phyloP scores from a whole-genome alignment of 208 protist species.

The Acanthamoeba lenticulata region DNA sequence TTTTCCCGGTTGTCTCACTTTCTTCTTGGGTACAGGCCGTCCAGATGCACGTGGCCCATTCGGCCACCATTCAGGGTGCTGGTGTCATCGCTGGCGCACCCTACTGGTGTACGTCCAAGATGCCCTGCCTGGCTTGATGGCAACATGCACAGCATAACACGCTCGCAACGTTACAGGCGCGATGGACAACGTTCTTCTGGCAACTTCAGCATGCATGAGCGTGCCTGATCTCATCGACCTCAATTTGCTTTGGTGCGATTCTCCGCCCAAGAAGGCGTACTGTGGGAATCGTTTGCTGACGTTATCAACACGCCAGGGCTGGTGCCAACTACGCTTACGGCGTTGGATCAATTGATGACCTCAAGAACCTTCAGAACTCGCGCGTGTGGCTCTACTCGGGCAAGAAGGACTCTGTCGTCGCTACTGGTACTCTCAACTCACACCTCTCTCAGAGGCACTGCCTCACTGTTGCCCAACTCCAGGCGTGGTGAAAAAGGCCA shows the following conservation, averaged over 20 bases:
- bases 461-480: neutral
- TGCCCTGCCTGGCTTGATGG: neutral
- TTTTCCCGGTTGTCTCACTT: too few relatives aligned
- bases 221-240: conserved; percentile 14
- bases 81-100: conserved; percentile 31
- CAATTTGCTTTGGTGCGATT: conserved; percentile 3
- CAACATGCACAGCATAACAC: neutral
- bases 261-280: neutral
- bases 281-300: neutral
- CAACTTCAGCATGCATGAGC: neutral
- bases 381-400: conserved; percentile 30
- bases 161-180: neutral
- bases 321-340: neutral
- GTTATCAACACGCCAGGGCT: neutral
- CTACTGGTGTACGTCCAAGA: conserved; percentile 14
- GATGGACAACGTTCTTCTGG: conserved; percentile 17
- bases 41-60: conserved; percentile 44
- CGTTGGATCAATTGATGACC: neutral
- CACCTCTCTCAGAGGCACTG: neutral
- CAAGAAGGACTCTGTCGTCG: conserved; percentile 15
- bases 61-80: neutral
- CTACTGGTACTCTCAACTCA: neutral
- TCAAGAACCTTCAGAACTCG: neutral
- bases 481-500: conserved; percentile 41
- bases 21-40: neutral